Evolutionary conservation across 768 basidiomycete species (phyloP).

Genomic region (Boletus eberwhitei): DNA sequence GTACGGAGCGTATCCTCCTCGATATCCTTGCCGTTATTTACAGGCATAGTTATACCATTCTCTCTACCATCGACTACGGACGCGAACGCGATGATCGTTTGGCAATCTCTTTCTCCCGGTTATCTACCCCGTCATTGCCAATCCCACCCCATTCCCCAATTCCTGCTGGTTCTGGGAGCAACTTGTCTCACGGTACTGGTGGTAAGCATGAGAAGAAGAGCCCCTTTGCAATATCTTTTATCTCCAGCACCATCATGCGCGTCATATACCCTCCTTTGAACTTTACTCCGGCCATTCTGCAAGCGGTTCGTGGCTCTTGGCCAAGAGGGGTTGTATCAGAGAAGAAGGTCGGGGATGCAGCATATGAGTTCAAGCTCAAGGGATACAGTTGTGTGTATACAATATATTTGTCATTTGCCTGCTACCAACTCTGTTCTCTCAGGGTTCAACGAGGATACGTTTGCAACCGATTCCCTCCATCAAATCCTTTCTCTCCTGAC

Average conservation of each 20-base stretch:
- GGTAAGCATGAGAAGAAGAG: slow-evolving; percentile 34
- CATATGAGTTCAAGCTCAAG: slow-evolving; percentile 78
- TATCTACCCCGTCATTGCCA: slow-evolving; percentile 34
- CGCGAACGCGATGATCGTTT: slow-evolving; percentile 72
- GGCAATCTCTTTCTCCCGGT: slow-evolving; percentile 65
- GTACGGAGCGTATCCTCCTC: slow-evolving; percentile 66
- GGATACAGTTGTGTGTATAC: slow-evolving; percentile 67
- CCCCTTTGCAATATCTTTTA: slow-evolving; percentile 73
- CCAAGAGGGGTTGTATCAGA: slow-evolving; percentile 76
- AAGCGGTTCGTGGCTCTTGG: slow-evolving; percentile 75
- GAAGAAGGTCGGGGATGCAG: slow-evolving; percentile 67
- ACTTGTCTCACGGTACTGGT: slow-evolving; percentile 36
- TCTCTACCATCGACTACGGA: slow-evolving; percentile 75
- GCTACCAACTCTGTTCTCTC: slow-evolving; percentile 19
- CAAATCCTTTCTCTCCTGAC: slow-evolving; percentile 67
- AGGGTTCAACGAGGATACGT: slow-evolving; percentile 82
- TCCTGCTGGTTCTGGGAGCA: slow-evolving; percentile 38
- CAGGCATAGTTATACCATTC: slow-evolving; percentile 57
- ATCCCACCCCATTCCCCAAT: slow-evolving; percentile 38
- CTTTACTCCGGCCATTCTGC: slow-evolving; percentile 76
- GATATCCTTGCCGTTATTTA: slow-evolving; percentile 63
- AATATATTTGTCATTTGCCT: slow-evolving; percentile 10
- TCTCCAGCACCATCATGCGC: slow-evolving; percentile 62
- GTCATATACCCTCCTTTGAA: slow-evolving; percentile 76
- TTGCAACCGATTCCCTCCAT: slow-evolving; percentile 66